phyloP scores from a whole-genome alignment of 1,139 yeast genomes.

The Pichia cactophila region DNA sequence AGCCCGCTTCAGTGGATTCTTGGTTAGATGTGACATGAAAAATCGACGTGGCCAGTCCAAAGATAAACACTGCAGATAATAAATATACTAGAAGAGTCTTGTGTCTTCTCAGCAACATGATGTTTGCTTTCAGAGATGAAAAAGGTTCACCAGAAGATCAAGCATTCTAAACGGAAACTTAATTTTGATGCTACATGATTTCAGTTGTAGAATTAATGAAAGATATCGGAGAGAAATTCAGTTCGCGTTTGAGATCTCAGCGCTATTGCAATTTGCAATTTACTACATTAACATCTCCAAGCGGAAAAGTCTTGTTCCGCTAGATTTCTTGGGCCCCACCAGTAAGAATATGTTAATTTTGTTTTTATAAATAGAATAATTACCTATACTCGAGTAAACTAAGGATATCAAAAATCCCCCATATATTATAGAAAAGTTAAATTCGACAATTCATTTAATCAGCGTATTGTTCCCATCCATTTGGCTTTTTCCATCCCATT shows the following conservation, averaged over 20 bases:
- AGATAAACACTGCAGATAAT: not conserved
- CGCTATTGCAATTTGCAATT: no score
- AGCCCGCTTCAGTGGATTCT: not conserved
- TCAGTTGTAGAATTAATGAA: not conserved
- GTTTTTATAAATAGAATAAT: no score
- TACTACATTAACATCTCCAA: no score
- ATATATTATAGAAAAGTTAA: not conserved
- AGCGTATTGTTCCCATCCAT: conserved; percentile 41
- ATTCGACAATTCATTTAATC: conserved; percentile 1
- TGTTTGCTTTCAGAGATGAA: not conserved
- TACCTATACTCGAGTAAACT: no score
- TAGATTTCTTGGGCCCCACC: no score
- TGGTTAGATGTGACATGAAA: not conserved
- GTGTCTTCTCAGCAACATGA: not conserved
- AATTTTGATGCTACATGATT: not conserved
- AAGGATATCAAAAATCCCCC: no score
- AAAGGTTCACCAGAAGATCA: not conserved
- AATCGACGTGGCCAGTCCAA: not conserved
- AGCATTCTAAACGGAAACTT: not conserved
- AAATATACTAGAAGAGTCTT: not conserved
- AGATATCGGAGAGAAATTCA: not conserved
- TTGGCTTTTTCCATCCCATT: conserved; percentile 42
- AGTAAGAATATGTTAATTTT: no score
- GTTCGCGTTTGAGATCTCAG: no score
- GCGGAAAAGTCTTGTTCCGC: no score